A percentile compares a stretch with the other conserved stretches of the same genome.
Conservation (phyloP, 2,329 filamentous ascomycete genomes). For the Penicillium sp. region DNA sequence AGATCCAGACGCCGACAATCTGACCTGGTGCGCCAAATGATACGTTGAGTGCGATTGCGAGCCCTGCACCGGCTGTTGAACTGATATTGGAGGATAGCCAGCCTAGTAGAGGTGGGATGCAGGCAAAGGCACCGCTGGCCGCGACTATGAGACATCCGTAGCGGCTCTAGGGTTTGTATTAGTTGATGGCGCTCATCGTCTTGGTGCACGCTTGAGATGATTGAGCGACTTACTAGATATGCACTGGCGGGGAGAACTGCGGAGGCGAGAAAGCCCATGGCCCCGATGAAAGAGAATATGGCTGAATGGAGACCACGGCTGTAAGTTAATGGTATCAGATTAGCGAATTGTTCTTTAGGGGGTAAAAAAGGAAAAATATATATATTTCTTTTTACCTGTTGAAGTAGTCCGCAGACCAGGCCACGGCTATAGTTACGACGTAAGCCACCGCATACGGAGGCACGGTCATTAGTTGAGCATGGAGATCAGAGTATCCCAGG, state of each 20-base stretch:
- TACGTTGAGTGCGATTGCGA: slow-evolving; percentile 69
- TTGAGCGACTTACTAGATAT: slow-evolving; percentile 44
- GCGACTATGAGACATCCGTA: slow-evolving; percentile 70
- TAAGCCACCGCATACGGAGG: slow-evolving; percentile 64
- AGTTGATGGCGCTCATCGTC: not conserved
- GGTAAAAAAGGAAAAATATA: not conserved
- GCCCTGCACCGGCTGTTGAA: slow-evolving; percentile 62
- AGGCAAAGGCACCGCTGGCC: slow-evolving; percentile 63
- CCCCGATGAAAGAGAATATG: slow-evolving; percentile 50
- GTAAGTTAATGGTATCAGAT: not conserved
- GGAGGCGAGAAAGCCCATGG: slow-evolving; percentile 59
- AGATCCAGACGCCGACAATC: slow-evolving; percentile 72
- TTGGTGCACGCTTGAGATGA: not conserved
- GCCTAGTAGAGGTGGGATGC: slow-evolving; percentile 67
- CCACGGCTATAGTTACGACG: slow-evolving; percentile 48
- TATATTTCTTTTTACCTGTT: too few species aligned
- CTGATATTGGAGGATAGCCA: slow-evolving; percentile 68
- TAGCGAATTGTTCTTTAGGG: not conserved
- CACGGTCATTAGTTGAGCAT: slow-evolving; percentile 64
- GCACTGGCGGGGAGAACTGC: slow-evolving; percentile 60
- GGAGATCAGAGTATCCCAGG: slow-evolving; percentile 53
- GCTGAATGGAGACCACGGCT: slow-evolving; percentile 53
- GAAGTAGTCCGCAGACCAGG: slow-evolving; percentile 60
- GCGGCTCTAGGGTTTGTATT: slow-evolving; percentile 41
- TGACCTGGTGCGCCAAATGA: slow-evolving; percentile 66